phyloP scores from a whole-genome alignment of 352 stramenopile species.

The Pythium pectinolyticum region DNA sequence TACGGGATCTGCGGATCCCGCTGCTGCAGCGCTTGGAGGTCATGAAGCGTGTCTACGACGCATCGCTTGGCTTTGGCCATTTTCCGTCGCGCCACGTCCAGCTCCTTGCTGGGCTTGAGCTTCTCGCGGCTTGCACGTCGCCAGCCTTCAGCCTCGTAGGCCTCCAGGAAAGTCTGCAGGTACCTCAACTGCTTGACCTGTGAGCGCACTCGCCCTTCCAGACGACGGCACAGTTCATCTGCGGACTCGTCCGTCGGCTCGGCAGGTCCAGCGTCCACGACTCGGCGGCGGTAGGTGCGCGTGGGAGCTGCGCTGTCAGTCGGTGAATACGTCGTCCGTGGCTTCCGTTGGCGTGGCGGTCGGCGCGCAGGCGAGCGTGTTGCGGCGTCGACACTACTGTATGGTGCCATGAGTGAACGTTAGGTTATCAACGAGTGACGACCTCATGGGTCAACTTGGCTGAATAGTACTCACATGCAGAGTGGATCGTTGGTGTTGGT shows the following conservation, averaged over 20 bases:
- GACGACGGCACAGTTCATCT: conserved; percentile 23
- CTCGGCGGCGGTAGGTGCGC: conserved; percentile 10
- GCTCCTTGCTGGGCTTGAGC: conserved; percentile 76
- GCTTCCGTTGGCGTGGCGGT: conserved; percentile 22
- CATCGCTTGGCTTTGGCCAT: conserved; percentile 54
- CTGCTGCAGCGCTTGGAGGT: conserved; percentile 36
- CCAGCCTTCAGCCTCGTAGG: conserved; percentile 84
- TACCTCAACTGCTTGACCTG: conserved; percentile 41
- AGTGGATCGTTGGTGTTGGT: not conserved
- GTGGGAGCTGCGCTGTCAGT: not conserved
- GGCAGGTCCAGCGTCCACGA: not conserved
- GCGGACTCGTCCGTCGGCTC: not conserved
- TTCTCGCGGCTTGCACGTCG: conserved; percentile 72
- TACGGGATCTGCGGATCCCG: conserved; percentile 56
- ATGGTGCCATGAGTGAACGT: not conserved
- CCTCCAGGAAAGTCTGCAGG: conserved; percentile 75
- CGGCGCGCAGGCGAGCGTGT: not conserved
- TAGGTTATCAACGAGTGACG: too few relatives aligned
- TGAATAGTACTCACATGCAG: conserved; percentile 2
- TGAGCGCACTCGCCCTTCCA: conserved; percentile 21
- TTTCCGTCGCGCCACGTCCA: conserved; percentile 51
- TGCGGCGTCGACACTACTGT: not conserved
- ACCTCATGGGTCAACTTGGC: not conserved
- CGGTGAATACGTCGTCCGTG: conserved; percentile 21
- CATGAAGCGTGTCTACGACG: conserved; percentile 43